Evolutionary conservation across 2,329 filamentous ascomycete genomes (phyloP).

Genomic region (Bipolaris sorokiniana): DNA sequence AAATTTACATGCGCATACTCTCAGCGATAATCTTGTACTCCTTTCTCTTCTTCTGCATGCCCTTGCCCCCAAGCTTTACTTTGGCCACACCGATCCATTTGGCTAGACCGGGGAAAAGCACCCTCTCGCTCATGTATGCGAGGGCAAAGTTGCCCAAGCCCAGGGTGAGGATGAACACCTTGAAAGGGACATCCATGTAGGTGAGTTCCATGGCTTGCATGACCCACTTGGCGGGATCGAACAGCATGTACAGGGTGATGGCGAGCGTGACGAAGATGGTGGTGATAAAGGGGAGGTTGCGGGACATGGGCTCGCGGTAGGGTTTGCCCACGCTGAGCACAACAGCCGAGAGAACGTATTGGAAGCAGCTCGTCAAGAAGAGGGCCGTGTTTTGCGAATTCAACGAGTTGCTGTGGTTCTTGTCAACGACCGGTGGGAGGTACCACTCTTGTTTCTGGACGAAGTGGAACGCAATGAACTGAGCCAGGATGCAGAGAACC

Average conservation of each 20-base stretch:
- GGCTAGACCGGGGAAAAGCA: conserved; percentile 72
- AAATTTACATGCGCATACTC: conserved; percentile 34
- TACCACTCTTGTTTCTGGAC: conserved; percentile 85
- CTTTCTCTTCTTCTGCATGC: conserved; percentile 77
- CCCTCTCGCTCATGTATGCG: conserved; percentile 74
- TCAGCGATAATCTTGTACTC: conserved; percentile 77
- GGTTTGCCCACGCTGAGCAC: conserved; percentile 90
- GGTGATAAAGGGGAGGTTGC: conserved; percentile 84
- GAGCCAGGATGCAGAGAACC: conserved; percentile 75
- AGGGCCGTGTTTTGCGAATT: conserved; percentile 94
- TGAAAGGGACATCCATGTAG: conserved; percentile 73
- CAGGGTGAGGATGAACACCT: conserved; percentile 72
- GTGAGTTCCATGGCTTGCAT: conserved; percentile 84
- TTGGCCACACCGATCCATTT: conserved; percentile 69
- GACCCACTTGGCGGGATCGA: conserved; percentile 73
- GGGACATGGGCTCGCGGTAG: conserved; percentile 78
- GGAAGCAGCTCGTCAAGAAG: conserved; percentile 89
- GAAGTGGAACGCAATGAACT: conserved; percentile 73
- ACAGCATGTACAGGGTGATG: conserved; percentile 79
- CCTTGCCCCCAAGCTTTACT: conserved; percentile 58
- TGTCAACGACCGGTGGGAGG: conserved; percentile 76
- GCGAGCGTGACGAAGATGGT: conserved; percentile 73
- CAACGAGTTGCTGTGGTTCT: conserved; percentile 79
- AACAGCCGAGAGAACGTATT: conserved; percentile 90
- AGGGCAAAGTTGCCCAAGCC: conserved; percentile 71